phyloP scores from a whole-genome alignment of 2,329 filamentous ascomycete species.

The Pseudogymnoascus sp. region DNA sequence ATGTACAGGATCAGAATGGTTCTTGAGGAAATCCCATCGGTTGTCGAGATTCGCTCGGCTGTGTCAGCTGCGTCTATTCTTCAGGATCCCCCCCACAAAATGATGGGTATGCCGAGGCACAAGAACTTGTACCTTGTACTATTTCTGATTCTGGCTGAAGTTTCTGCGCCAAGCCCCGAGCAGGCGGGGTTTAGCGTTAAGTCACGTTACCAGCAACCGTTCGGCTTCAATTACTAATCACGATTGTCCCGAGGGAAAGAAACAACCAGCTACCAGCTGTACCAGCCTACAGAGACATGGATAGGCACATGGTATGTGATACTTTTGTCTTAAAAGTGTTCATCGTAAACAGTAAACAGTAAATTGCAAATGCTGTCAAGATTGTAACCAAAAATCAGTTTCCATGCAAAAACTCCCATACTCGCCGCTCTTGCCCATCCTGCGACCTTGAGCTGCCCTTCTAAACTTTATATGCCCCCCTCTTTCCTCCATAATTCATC shows the following conservation, averaged over 20 bases:
- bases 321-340: neutral
- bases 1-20: neutral
- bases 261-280: too few relatives aligned
- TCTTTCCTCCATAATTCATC: neutral
- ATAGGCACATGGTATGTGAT: neutral
- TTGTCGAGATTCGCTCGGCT: neutral
- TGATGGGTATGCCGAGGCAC: constrained; percentile 3
- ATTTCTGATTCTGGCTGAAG: neutral
- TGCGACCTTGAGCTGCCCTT: neutral
- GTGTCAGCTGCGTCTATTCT: constrained; percentile 1
- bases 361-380: neutral
- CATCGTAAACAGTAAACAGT: neutral
- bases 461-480: neutral
- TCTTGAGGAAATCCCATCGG: neutral
- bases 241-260: neutral
- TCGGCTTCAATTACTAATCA: constrained; percentile 32
- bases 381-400: neutral
- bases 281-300: too few relatives aligned
- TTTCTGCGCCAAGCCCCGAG: neutral
- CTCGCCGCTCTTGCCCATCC: neutral
- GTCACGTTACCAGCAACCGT: constrained; percentile 28
- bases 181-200: neutral
- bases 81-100: neutral
- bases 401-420: neutral
- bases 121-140: neutral